phyloP scores from a whole-genome alignment of 73 alveolate genomes.

The Stentor roeselii region DNA sequence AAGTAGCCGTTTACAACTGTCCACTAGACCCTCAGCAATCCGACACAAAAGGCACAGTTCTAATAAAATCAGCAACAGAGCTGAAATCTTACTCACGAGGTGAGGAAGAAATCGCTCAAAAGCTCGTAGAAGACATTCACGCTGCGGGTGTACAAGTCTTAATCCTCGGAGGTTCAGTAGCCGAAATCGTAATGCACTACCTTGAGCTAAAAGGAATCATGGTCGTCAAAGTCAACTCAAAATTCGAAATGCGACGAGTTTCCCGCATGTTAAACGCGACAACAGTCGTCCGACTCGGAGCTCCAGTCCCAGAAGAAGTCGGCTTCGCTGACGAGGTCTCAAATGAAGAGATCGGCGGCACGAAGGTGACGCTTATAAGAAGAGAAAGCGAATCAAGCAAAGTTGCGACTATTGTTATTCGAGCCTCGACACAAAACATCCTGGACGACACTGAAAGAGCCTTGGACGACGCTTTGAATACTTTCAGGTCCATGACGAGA shows the following conservation, averaged over 20 bases:
- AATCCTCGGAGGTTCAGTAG: slow-evolving; percentile 91
- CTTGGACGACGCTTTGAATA: slow-evolving; percentile 92
- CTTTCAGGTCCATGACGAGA: slow-evolving; percentile 66
- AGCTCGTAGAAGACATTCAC: slow-evolving; percentile 77
- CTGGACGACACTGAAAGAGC: slow-evolving; percentile 98
- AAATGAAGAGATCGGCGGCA: slow-evolving; percentile 86
- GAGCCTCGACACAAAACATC: slow-evolving; percentile 94
- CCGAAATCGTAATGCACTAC: slow-evolving; percentile 92
- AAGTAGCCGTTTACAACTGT: slow-evolving; percentile 93
- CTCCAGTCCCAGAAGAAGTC: slow-evolving; percentile 97
- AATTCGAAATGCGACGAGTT: slow-evolving; percentile 93
- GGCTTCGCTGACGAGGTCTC: slow-evolving; percentile 92
- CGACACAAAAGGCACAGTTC: slow-evolving; percentile 97
- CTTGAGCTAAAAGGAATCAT: slow-evolving; percentile 94
- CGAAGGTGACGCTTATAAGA: slow-evolving; percentile 84
- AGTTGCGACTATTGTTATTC: slow-evolving; percentile 80
- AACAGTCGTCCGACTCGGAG: slow-evolving; percentile 88
- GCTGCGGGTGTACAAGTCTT: slow-evolving; percentile 94
- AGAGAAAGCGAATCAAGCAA: slow-evolving; percentile 77
- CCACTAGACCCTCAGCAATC: slow-evolving; percentile 92
- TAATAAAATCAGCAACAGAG: slow-evolving; percentile 93
- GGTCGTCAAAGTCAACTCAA: slow-evolving; percentile 88
- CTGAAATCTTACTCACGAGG: slow-evolving; percentile 60
- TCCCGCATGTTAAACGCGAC: slow-evolving; percentile 93
- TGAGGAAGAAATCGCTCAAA: slow-evolving; percentile 88